Percentiles rank a stretch among this genome's conserved stretches.
These are phyloP conservation scores for Xylariaceae sp. DNA, from an alignment of 2,329 filamentous ascomycete genomes.

Conservation along the genomic window DNA sequence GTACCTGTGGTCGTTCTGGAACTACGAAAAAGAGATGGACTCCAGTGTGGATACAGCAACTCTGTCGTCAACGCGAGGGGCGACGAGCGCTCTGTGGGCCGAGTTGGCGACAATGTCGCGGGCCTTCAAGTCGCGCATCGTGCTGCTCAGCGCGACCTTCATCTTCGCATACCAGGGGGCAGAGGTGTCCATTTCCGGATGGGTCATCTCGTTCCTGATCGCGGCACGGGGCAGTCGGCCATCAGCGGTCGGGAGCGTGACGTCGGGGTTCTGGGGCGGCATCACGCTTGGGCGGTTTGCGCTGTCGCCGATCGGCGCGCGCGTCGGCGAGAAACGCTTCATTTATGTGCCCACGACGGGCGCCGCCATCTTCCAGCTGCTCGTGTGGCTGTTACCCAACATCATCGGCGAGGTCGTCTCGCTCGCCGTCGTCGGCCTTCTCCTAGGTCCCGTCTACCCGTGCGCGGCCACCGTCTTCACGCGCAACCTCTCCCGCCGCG, in stretches of 20 bases:
- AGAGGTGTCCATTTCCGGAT: conserved; percentile 77
- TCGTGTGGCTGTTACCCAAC: conserved; percentile 74
- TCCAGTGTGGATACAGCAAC: conserved; percentile 25
- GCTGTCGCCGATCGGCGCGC: conserved; percentile 60
- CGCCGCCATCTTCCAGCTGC: conserved; percentile 62
- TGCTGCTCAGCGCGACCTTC: conserved; percentile 70
- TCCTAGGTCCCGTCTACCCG: conserved; percentile 75
- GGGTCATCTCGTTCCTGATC: conserved; percentile 83
- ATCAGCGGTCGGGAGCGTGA: conserved; percentile 70
- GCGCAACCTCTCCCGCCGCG: conserved; percentile 49
- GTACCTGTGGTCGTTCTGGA: conserved; percentile 62
- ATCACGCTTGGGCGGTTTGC: conserved; percentile 72
- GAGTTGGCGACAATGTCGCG: conserved; percentile 41
- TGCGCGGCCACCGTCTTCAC: conserved; percentile 62
- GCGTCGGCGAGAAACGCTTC: conserved; percentile 63
- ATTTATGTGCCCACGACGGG: conserved; percentile 59
- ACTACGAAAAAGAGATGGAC: conserved; percentile 58
- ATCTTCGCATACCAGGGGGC: conserved; percentile 83
- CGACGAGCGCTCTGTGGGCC: conserved; percentile 3
- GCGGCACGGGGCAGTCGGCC: conserved; percentile 64
- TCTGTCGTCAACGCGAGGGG: neutral
- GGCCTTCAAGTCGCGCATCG: conserved; percentile 49
- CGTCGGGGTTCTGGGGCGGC: conserved; percentile 64
- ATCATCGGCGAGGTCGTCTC: conserved; percentile 64
- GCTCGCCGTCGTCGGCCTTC: conserved; percentile 63